Base-by-base conservation (phyloP, 2,329 filamentous ascomycete species). In the Apiospora sp. region DNA sequence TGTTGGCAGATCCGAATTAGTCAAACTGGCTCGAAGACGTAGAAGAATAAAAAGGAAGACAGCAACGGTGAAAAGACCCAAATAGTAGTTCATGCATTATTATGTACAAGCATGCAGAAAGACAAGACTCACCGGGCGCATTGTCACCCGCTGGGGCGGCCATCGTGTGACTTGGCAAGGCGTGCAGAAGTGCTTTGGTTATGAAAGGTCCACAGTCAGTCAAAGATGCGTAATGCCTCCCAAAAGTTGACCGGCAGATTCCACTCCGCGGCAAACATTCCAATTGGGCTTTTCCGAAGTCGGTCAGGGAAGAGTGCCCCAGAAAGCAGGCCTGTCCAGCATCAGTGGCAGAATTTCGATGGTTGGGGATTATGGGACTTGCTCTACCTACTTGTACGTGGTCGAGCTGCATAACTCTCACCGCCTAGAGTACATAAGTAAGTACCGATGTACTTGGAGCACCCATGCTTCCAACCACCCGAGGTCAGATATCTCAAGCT, bases 1-100 rank as follows among this genome's bases (percentile, higher is more conserved):
- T 93, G 76, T 82, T 89, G 88, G 83, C 80, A 71, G 81, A 78
- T 77, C n/a, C 6, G 37, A 48, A 43, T 68, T n/a, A 68, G 67
- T 46, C 71, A 43, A 43, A 68, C 71, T 37, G 34, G 16, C 34
- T 6, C n/a, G n/a, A 16, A 19, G 30, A 41, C 37, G 37, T 10
- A 41, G 22, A 41, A n/a, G 27, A 64, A 71, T 30, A 58, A 72
- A 71, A 27, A 71, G 19, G 16, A 24, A 68, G 2, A 73, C 34
- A 34, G n/a, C 34, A 64, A 24, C 34, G 34, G 3, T 22, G 58
- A 13, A 24, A 41, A 64, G 58, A 5, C 58, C 10, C 58, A n/a
- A 34, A 64, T 22, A 41, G 24, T 41, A 64, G 58, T 13, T 41
- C 10, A 22, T 41, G 58, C 58, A 64, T 64, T 58, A 37, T 37